Evolutionary conservation across 768 basidiomycete species (phyloP).

Genomic region (Hortiboletus flavorubellus): DNA sequence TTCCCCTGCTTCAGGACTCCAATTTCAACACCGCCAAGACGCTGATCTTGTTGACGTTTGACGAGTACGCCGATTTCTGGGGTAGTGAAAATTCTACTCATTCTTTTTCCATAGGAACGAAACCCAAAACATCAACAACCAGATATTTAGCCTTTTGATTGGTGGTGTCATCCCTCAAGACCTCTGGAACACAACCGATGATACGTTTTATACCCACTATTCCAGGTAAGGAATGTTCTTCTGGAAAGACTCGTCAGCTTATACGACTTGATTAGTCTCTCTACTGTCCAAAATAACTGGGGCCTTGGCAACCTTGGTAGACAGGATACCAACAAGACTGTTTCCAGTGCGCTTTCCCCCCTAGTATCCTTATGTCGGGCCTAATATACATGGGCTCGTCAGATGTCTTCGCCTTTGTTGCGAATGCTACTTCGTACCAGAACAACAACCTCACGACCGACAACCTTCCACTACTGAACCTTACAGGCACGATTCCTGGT

Average conservation of each 20-base stretch:
- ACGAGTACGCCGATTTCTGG: constrained; percentile 44
- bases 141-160: constrained; percentile 42
- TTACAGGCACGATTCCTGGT: constrained; percentile 41
- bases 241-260: background rate
- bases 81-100: background rate
- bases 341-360: constrained; percentile 12
- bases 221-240: constrained; percentile 32
- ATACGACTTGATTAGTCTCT: constrained; percentile 29
- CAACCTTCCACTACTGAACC: constrained; percentile 37
- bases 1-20: constrained; percentile 46
- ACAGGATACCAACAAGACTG: constrained; percentile 48
- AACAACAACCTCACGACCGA: constrained; percentile 32
- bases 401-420: constrained; percentile 56
- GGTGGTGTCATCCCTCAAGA: constrained; percentile 43
- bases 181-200: constrained; percentile 45
- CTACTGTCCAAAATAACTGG: constrained; percentile 62
- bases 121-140: constrained; percentile 42
- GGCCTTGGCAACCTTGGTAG: constrained; percentile 57
- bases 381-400: background rate
- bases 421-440: constrained; percentile 42
- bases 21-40: constrained; percentile 54
- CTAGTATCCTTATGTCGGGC: background rate
- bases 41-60: constrained; percentile 60
- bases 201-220: constrained; percentile 60
- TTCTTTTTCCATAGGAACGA: constrained; percentile 19